Conservation (phyloP, 768 basidiomycete species). For the Amanita inopinata region DNA sequence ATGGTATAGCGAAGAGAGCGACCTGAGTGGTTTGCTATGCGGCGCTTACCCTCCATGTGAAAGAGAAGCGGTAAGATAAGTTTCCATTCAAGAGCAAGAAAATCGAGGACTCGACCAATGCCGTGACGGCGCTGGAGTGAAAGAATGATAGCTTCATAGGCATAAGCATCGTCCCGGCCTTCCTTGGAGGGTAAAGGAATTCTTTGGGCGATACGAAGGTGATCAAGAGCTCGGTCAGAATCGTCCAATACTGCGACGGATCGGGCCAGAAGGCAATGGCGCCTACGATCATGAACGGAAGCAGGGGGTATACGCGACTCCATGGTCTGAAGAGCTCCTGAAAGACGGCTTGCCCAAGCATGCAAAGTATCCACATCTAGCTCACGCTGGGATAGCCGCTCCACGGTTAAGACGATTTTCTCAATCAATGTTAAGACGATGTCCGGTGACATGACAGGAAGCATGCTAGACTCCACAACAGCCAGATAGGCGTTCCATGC, state of each 20-base stretch:
- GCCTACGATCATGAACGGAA: slow-evolving; percentile 14
- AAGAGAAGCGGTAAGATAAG: slow-evolving; percentile 12
- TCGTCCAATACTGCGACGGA: slow-evolving; percentile 27
- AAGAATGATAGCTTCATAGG: slow-evolving; percentile 7
- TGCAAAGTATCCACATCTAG: slow-evolving; percentile 17
- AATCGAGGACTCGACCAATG: slow-evolving; percentile 9
- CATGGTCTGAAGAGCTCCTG: slow-evolving; percentile 21
- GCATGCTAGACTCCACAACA: slow-evolving; percentile 10
- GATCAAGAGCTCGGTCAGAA: slow-evolving; percentile 22
- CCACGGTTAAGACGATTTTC: slow-evolving; percentile 1
- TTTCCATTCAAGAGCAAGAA: slow-evolving; percentile 13
- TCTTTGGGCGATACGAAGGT: slow-evolving; percentile 18
- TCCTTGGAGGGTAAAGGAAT: slow-evolving; percentile 15
- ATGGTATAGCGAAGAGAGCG: slow-evolving; percentile 21
- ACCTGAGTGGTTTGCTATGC: slow-evolving; percentile 1
- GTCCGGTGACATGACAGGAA: not conserved
- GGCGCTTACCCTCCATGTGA: slow-evolving; percentile 11
- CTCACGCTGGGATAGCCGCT: slow-evolving; percentile 11
- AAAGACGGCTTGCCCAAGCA: slow-evolving; percentile 29
- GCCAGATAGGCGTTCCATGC: slow-evolving; percentile 31
- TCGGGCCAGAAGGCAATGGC: slow-evolving; percentile 22
- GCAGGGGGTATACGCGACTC: slow-evolving; percentile 15
- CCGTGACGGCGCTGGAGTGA: not conserved
- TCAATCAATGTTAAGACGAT: slow-evolving; percentile 1
- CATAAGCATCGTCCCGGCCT: slow-evolving; percentile 2